These are phyloP conservation scores for Meyerozyma carpophila DNA, from an alignment of 1,139 yeast species.

Conservation along the genomic window DNA sequence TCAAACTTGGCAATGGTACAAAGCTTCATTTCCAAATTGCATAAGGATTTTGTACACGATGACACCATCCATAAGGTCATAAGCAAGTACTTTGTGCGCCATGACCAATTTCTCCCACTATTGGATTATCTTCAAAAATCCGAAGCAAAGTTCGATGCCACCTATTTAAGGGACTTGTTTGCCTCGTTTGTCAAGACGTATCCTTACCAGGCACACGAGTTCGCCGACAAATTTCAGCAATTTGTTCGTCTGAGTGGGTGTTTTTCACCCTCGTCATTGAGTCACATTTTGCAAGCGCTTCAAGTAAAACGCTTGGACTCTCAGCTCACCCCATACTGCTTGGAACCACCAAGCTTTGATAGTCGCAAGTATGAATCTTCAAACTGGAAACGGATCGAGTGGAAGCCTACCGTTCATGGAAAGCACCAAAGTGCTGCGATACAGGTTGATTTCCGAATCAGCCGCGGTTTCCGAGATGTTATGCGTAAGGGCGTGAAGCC, in stretches of 20 bases:
- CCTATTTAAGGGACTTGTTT: conserved; percentile 20
- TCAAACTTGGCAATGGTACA: conserved; percentile 20
- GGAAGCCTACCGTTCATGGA: conserved; percentile 13
- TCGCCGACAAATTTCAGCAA: conserved; percentile 15
- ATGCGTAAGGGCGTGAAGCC: conserved; percentile 33
- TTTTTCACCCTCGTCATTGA: conserved; percentile 7
- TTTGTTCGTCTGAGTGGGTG: conserved; percentile 17
- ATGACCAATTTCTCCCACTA: conserved; percentile 24
- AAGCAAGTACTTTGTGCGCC: conserved; percentile 17
- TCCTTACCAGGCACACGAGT: conserved; percentile 27
- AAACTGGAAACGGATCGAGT: conserved; percentile 17
- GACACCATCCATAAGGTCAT: conserved; percentile 16
- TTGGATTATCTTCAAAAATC: conserved; percentile 19
- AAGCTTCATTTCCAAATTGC: conserved; percentile 19
- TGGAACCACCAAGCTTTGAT: conserved; percentile 13
- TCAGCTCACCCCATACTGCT: conserved; percentile 24
- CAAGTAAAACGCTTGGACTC: conserved; percentile 22
- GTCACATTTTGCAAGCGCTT: conserved; percentile 9
- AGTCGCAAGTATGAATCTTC: conserved; percentile 15
- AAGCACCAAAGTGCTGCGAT: conserved; percentile 10
- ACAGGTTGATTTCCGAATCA: conserved; percentile 30
- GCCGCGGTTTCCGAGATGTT: conserved; percentile 30
- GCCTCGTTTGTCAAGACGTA: conserved; percentile 29
- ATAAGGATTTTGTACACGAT: conserved; percentile 15
- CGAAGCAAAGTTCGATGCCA: conserved; percentile 15